phyloP scores from a whole-genome alignment of 2,329 filamentous ascomycete genomes.

The Dichotomopilus funicola region DNA sequence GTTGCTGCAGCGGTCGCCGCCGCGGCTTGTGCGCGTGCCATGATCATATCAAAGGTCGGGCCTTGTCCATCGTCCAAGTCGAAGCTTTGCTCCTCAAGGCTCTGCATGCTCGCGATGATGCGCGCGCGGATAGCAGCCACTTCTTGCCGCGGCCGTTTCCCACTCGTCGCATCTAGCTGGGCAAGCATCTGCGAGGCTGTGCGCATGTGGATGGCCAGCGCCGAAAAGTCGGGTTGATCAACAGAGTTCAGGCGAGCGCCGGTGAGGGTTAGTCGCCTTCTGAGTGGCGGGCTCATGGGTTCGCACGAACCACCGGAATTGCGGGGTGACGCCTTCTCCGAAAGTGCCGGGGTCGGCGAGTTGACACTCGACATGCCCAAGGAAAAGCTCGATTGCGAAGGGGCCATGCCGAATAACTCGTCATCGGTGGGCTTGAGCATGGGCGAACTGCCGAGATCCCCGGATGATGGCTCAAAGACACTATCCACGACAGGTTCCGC shows the following conservation, averaged over 20 bases:
- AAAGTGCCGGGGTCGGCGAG: slow-evolving; percentile 52
- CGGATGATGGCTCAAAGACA: slow-evolving; percentile 75
- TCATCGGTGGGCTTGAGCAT: slow-evolving; percentile 54
- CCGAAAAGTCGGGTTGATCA: slow-evolving; percentile 75
- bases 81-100: slow-evolving; percentile 77
- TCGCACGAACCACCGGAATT: slow-evolving; percentile 65
- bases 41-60: slow-evolving; percentile 76
- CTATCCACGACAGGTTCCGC: slow-evolving; percentile 55
- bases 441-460: slow-evolving; percentile 69
- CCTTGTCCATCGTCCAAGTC: slow-evolving; percentile 64
- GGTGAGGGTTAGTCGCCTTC: slow-evolving; percentile 53
- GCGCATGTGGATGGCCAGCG: slow-evolving; percentile 79
- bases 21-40: slow-evolving; percentile 59
- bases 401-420: slow-evolving; percentile 30
- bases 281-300: slow-evolving; percentile 56
- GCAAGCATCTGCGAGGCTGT: slow-evolving; percentile 83
- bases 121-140: slow-evolving; percentile 78
- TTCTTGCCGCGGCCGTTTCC: slow-evolving; percentile 72
- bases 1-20: slow-evolving; percentile 31
- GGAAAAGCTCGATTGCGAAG: slow-evolving; percentile 28
- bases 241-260: slow-evolving; percentile 47
- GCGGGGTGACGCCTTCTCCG: slow-evolving; percentile 59
- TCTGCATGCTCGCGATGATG: slow-evolving; percentile 88
- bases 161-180: slow-evolving; percentile 71
- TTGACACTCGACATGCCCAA: slow-evolving; percentile 56